These are phyloP conservation scores for Bisporella sp. DNA, from an alignment of 2,329 filamentous ascomycete genomes.

Conservation along the genomic window DNA sequence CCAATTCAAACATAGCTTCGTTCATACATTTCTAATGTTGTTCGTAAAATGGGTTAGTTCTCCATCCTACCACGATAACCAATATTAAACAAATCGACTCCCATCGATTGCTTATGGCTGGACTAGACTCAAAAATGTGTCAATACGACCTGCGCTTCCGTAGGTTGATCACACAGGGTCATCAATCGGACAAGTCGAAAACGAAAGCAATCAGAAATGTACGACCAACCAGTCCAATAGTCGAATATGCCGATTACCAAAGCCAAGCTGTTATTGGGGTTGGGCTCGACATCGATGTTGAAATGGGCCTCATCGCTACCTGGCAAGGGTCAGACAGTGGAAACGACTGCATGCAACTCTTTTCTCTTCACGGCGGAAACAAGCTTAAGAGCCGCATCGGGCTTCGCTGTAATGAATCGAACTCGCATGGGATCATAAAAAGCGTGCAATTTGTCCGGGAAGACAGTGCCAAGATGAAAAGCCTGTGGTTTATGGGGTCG, in stretches of 20 bases:
- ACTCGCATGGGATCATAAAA: conserved; percentile 1
- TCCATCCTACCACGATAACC: conserved; percentile 35
- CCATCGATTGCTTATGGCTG: conserved; percentile 46
- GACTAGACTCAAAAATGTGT: conserved; percentile 41
- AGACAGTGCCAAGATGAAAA: conserved; percentile 12
- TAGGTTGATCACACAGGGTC: conserved; percentile 3
- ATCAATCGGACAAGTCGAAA: neutral
- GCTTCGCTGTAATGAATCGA: neutral
- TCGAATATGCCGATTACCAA: conserved; percentile 42
- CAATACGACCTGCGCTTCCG: conserved; percentile 50
- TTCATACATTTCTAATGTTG: too few relatives aligned
- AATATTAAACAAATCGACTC: conserved; percentile 43
- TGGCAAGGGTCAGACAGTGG: too few relatives aligned
- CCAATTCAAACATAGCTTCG: too few relatives aligned
- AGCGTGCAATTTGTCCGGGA: conserved; percentile 19
- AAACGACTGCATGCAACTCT: conserved; percentile 12
- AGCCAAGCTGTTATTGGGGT: conserved; percentile 42
- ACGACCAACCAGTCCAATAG: conserved; percentile 29
- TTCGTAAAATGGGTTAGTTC: conserved; percentile 6
- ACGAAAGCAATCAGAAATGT: neutral
- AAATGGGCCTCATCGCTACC: conserved; percentile 36
- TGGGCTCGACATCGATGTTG: conserved; percentile 44
- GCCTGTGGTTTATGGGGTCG: conserved; percentile 9
- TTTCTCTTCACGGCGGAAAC: conserved; percentile 20
- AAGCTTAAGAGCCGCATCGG: conserved; percentile 1